Base-by-base conservation (phyloP, 805 yeast species). In the Candida anglica region DNA sequence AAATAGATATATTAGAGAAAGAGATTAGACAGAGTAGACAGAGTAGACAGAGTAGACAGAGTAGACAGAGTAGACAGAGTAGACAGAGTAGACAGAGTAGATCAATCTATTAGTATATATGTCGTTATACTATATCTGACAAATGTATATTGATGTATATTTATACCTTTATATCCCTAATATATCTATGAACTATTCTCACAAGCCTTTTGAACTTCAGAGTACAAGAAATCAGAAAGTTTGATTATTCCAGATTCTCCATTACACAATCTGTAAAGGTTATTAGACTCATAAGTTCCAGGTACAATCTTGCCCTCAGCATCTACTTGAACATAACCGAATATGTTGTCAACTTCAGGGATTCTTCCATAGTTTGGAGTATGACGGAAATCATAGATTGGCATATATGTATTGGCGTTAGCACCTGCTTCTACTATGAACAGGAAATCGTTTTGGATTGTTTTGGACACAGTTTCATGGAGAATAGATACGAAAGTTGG, bases 331-430 rank as follows among this genome's bases (percentile, higher is more conserved):
- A 84, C 79, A 47, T 79, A 81, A 1, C 94, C 95, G 33, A 77
- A 64, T 2, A 78, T 76, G 44, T 81, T 83, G 40, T 81, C 86
- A 6, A 81, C 72, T 15, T 79, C 83, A 1, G 91, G 86, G 10
- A 71, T 73, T 43, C 93, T 66, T 21, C 81, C 81, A 40, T 72
- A 75, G 15, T 71, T 60, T 1, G 91, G 87, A 1, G 76, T 69
- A 30, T 69, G 74, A 38, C 93, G 66, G 40, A 80, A 66, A 51
- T 85, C 95, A 44, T 75, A 81, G 28, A 86, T 73, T 6, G 88
- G 86, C 81, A 82, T 75, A 52, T 60, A 78, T 0, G 71, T 59
- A 15, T 62, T 62, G 10, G 73, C 73, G 42, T 72, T 73, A 23
- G 67, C 66, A 3, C 74, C 65, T 1, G 83, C 77, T 38, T 79